Base-by-base conservation (phyloP, 352 stramenopile species). In the Globisporangium emineosum region DNA sequence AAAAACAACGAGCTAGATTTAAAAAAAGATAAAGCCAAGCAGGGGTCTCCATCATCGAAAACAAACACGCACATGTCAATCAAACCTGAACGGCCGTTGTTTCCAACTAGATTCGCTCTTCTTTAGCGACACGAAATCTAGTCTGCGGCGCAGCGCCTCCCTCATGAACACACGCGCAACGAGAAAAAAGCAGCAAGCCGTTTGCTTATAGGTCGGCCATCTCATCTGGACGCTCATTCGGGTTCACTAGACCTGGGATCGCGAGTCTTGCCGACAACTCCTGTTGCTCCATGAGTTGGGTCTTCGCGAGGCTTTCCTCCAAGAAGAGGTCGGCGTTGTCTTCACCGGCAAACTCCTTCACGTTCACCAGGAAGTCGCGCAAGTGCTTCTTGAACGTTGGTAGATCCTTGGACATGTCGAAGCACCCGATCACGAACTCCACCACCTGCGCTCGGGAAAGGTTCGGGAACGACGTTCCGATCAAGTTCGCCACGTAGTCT, bases 361-460 rank as follows among this genome's bases (percentile, higher is more conserved):
- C 84, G 67, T 98, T 96, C 59, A 99, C 97, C 30, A 99, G 88
- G 81, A 99, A 99, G 75, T 99, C 97, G 66, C 98, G 91, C 67
- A 99, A 72, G 75, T 99, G 97, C 63, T 97, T 98, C 84, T 99
- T 99, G 81, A 99, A 99, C 47, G 93, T 93, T 52, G 87, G 78
- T 51, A 99, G 78, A 70, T 99, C 97, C 83, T 99, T 99, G 29
- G 93, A 94, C 62, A 98, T 83, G 74, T 99, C 96, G 70, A 99
- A 99, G 79, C 98, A 97, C 12, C 96, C 96, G 37, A 98, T 80
- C 12, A 99, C 96, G 75, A 99, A 99, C 68, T 93, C 92, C 19
- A 96, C 76, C 21, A 99, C 97, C 73, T 99, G 96, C 15, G 77
- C 81, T 65, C 80, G 72, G 35, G 87, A 93, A 17, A 99, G 75